A percentile compares a stretch with the other conserved stretches of the same genome.
These are phyloP conservation scores for Bipolaris sorokiniana DNA, from an alignment of 2,329 filamentous ascomycete species.

Conservation along the genomic window DNA sequence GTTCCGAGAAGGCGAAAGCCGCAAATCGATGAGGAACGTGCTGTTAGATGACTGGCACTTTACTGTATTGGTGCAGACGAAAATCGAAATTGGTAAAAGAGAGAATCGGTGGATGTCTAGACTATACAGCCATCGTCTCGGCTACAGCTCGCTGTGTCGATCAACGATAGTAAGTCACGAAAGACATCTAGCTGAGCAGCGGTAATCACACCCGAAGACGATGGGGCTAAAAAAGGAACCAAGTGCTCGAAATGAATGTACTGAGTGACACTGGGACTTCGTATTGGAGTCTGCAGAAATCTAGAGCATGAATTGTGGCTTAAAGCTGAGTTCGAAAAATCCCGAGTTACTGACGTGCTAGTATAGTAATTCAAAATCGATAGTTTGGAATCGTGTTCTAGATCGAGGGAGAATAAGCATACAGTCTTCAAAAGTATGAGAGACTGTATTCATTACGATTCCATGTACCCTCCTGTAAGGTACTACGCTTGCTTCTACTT, in stretches of 20 bases:
- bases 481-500: neutral
- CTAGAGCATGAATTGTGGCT: conserved; percentile 7
- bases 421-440: neutral
- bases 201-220: neutral
- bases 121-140: neutral
- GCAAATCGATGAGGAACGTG: neutral
- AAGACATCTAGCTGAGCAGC: neutral
- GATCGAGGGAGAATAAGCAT: neutral
- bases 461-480: neutral
- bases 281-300: neutral
- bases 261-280: neutral
- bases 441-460: neutral
- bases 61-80: neutral
- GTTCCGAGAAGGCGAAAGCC: neutral
- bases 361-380: neutral
- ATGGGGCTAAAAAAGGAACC: neutral
- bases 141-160: neutral
- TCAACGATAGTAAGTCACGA: neutral
- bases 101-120: neutral
- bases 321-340: neutral
- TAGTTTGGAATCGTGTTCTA: neutral
- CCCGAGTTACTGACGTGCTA: neutral
- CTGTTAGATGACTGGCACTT: neutral
- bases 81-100: neutral
- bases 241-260: neutral